Evolutionary conservation across 352 stramenopile genomes (phyloP).

Genomic region (Plasmopara halstedii): DNA sequence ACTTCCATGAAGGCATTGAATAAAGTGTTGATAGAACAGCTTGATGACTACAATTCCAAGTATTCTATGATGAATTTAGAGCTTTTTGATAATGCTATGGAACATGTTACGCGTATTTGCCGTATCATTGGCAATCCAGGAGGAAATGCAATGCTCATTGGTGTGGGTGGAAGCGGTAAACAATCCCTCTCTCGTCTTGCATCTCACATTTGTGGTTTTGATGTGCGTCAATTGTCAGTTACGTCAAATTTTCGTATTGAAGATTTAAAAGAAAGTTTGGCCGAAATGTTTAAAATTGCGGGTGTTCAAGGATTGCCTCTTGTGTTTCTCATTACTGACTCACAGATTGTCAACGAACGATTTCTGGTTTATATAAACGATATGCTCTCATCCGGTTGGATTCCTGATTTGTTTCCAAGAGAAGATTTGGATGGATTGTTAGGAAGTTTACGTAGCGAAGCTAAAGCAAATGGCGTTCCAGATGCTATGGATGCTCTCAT

Average conservation of each 20-base stretch:
- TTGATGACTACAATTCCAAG: conserved; percentile 96
- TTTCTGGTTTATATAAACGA: conserved; percentile 99
- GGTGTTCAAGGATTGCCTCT: conserved; percentile 91
- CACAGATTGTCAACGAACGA: conserved; percentile 96
- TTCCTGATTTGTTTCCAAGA: conserved; percentile 95
- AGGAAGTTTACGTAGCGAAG: conserved; percentile 88
- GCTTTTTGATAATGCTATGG: conserved; percentile 96
- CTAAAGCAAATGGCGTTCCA: conserved; percentile 91
- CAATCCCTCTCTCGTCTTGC: conserved; percentile 94
- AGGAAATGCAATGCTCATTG: conserved; percentile 97
- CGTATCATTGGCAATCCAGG: conserved; percentile 95
- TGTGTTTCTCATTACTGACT: conserved; percentile 97
- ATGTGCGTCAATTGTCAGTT: conserved; percentile 93
- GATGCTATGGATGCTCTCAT: conserved; percentile 92
- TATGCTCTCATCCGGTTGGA: conserved; percentile 93
- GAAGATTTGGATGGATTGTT: conserved; percentile 94
- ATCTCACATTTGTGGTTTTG: conserved; percentile 95
- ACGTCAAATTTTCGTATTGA: conserved; percentile 95
- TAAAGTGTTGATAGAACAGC: conserved; percentile 88
- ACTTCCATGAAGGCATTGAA: conserved; percentile 80
- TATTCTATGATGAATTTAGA: conserved; percentile 98
- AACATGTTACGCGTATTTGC: conserved; percentile 94
- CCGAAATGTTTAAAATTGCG: conserved; percentile 95
- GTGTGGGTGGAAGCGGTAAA: conserved; percentile 95
- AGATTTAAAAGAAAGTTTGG: conserved; percentile 95